These are phyloP conservation scores for Malus fusca DNA, from an alignment of 306 rosid species.

Conservation along the genomic window DNA sequence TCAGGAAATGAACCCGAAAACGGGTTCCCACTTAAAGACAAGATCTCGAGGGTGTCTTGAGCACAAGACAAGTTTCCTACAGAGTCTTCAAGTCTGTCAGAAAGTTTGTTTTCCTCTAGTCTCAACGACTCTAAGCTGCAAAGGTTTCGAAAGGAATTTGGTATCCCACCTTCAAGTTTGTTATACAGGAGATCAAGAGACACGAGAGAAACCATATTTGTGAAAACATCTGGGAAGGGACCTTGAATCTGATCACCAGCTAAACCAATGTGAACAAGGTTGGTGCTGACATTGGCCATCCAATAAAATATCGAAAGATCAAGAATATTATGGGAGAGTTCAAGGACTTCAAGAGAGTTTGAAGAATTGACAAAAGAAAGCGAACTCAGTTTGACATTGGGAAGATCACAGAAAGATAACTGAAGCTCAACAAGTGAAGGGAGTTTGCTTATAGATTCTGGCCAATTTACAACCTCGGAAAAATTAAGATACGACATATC, in stretches of 20 bases:
- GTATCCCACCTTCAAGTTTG: slow-evolving; percentile 12
- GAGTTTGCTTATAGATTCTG: neutral
- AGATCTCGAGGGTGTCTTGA: neutral
- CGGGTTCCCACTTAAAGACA: slow-evolving; percentile 6
- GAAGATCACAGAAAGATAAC: neutral
- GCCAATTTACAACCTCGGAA: slow-evolving; percentile 4
- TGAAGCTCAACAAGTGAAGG: slow-evolving; percentile 6
- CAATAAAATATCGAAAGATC: neutral
- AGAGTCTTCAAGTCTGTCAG: slow-evolving; percentile 12
- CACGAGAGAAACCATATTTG: slow-evolving; percentile 9
- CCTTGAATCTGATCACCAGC: neutral
- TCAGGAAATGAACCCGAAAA: slow-evolving; percentile 20
- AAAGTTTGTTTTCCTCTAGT: slow-evolving; percentile 7
- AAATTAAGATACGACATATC: slow-evolving; percentile 3
- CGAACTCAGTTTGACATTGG: neutral
- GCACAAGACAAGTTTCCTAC: slow-evolving; percentile 8
- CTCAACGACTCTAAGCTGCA: neutral
- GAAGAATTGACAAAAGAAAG: neutral
- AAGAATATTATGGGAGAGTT: neutral
- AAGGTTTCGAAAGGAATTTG: slow-evolving; percentile 4
- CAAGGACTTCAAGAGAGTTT: neutral
- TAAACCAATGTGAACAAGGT: neutral
- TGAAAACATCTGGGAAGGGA: slow-evolving; percentile 16
- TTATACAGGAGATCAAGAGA: slow-evolving; percentile 14
- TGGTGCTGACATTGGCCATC: slow-evolving; percentile 8